These are phyloP conservation scores for Suhomyces coccinellae DNA, from an alignment of 1,139 yeast genomes.

Conservation along the genomic window DNA sequence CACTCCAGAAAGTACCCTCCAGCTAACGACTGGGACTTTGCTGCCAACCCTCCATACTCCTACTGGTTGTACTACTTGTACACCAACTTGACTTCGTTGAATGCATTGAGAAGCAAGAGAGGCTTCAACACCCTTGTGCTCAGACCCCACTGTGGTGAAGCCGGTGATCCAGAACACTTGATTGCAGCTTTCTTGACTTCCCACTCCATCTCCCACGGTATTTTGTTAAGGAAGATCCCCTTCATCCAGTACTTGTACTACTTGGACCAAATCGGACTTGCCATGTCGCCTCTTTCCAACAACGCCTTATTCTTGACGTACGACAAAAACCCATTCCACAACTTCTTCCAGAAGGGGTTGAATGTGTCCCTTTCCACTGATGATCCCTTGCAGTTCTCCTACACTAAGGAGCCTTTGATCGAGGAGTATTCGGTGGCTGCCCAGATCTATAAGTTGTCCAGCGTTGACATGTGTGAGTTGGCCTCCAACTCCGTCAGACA, in stretches of 20 bases:
- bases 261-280: slow-evolving; percentile 92
- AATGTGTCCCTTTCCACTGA: slow-evolving; percentile 87
- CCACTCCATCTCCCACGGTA: slow-evolving; percentile 95
- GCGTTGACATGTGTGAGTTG: slow-evolving; percentile 97
- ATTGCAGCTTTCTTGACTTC: slow-evolving; percentile 87
- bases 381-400: slow-evolving; percentile 80
- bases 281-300: slow-evolving; percentile 98
- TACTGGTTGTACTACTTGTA: slow-evolving; percentile 88
- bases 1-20: slow-evolving; percentile 75
- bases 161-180: slow-evolving; percentile 97
- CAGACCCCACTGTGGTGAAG: slow-evolving; percentile 98
- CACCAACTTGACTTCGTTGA: slow-evolving; percentile 82
- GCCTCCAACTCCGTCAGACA: slow-evolving; percentile 80
- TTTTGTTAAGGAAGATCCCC: slow-evolving; percentile 86
- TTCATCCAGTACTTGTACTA: slow-evolving; percentile 91
- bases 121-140: slow-evolving; percentile 86
- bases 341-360: slow-evolving; percentile 87
- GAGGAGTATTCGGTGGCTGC: slow-evolving; percentile 98
- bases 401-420: slow-evolving; percentile 95
- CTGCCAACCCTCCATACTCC: slow-evolving; percentile 93
- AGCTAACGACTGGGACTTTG: slow-evolving; percentile 76
- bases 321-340: slow-evolving; percentile 90
- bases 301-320: slow-evolving; percentile 94
- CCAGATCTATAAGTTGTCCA: slow-evolving; percentile 88
- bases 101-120: slow-evolving; percentile 72